phyloP scores from a whole-genome alignment of 129 eudicot genomes.

The Deinandra increscens region DNA sequence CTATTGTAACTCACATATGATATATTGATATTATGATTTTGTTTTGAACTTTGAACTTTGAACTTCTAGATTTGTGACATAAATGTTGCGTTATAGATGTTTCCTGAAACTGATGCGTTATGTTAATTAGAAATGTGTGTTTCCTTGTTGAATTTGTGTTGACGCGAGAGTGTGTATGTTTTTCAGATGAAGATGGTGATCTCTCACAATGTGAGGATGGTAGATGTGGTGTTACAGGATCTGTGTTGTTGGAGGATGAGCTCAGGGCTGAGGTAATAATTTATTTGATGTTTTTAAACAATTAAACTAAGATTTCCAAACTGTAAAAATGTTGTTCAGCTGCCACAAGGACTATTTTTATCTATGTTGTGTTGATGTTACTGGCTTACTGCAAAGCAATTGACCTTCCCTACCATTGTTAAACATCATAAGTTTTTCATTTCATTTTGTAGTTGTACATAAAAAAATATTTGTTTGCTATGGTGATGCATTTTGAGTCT shows the following conservation, averaged over 20 bases:
- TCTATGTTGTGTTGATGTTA: neutral
- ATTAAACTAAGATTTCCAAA: neutral
- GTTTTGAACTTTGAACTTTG: neutral
- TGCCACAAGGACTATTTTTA: neutral
- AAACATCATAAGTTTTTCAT: neutral
- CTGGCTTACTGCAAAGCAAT: neutral
- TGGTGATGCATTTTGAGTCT: neutral
- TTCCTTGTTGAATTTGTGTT: slow-evolving; percentile 7
- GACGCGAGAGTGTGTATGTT: neutral
- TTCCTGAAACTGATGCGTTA: neutral
- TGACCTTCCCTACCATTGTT: neutral
- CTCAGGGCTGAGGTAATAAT: slow-evolving; percentile 43
- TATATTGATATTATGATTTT: neutral
- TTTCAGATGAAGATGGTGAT: slow-evolving; percentile 10
- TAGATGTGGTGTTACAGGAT: slow-evolving; percentile 15
- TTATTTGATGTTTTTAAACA: neutral
- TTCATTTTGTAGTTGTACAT: too few relatives aligned
- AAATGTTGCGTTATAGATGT: neutral
- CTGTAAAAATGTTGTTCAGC: neutral
- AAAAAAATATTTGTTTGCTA: too few relatives aligned
- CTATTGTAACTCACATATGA: neutral
- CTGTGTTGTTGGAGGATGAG: slow-evolving; percentile 19
- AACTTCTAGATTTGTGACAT: neutral
- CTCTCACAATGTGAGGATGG: slow-evolving; percentile 15
- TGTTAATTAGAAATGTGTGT: neutral